A percentile compares a stretch with the other conserved stretches of the same genome.
phyloP scores from a whole-genome alignment of 2,329 filamentous ascomycete genomes.

The Xylaria sp. region DNA sequence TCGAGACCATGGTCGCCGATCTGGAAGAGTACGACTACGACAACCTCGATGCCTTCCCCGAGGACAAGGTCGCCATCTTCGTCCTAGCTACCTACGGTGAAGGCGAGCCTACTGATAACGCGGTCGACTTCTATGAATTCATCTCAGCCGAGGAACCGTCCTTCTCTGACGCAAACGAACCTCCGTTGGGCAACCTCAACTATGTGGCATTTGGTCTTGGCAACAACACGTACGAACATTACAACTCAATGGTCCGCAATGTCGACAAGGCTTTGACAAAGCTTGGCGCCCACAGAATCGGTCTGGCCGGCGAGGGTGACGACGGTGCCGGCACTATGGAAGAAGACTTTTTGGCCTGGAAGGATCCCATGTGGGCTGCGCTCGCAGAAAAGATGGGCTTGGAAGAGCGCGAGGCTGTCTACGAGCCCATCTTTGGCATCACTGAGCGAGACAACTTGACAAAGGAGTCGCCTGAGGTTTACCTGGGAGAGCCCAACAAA shows the following conservation, averaged over 20 bases:
- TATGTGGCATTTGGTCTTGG: constrained; percentile 94
- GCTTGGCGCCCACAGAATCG: constrained; percentile 78
- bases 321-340: constrained; percentile 99
- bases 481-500: constrained; percentile 93
- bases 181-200: constrained; percentile 75
- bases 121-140: constrained; percentile 98
- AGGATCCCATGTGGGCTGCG: constrained; percentile 96
- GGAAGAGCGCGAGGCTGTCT: constrained; percentile 92
- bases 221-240: constrained; percentile 99
- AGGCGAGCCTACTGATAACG: constrained; percentile 97
- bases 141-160: constrained; percentile 72
- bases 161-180: constrained; percentile 71
- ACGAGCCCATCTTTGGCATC: constrained; percentile 87
- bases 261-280: constrained; percentile 76
- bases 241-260: constrained; percentile 96
- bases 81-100: constrained; percentile 96
- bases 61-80: constrained; percentile 90
- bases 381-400: constrained; percentile 77
- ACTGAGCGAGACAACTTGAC: constrained; percentile 69
- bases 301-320: constrained; percentile 87
- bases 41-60: constrained; percentile 80
- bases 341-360: constrained; percentile 98
- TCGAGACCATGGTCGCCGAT: constrained; percentile 98
- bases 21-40: constrained; percentile 97
- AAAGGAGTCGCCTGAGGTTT: constrained; percentile 73